A percentile compares a stretch with the other conserved stretches of the same genome.
phyloP scores from a whole-genome alignment of 108 stramenopile species.

The Stephanodiscus triporus region DNA sequence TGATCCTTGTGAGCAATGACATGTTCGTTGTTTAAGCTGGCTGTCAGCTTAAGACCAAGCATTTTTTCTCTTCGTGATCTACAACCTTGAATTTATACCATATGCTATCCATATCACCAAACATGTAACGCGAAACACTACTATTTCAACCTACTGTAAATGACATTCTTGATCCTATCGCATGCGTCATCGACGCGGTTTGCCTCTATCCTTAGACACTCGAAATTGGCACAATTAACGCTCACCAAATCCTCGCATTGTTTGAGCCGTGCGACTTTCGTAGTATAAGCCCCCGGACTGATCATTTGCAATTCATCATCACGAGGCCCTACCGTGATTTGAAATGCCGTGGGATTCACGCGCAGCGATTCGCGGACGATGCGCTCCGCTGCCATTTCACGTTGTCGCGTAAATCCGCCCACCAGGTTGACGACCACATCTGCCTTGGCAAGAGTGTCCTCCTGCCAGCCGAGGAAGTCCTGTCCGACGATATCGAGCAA shows the following conservation, averaged over 20 bases:
- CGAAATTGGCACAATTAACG: constrained; percentile 61
- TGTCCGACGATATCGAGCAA: constrained; percentile 85
- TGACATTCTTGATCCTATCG: constrained; percentile 54
- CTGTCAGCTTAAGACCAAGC: no score
- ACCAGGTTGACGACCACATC: constrained; percentile 76
- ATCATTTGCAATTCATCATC: constrained; percentile 64
- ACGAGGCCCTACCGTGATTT: constrained; percentile 65
- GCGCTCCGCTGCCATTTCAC: constrained; percentile 76
- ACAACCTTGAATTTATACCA: no score
- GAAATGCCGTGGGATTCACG: constrained; percentile 64
- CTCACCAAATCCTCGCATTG: constrained; percentile 79
- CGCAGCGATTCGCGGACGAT: constrained; percentile 70
- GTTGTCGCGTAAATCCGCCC: constrained; percentile 85
- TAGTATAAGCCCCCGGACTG: constrained; percentile 47
- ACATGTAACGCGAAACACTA: not conserved
- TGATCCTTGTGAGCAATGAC: no score
- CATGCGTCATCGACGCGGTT: constrained; percentile 63
- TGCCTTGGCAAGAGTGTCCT: constrained; percentile 67
- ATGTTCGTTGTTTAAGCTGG: no score
- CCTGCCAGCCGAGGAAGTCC: constrained; percentile 69
- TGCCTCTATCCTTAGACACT: constrained; percentile 65
- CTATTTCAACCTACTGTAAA: constrained; percentile 42
- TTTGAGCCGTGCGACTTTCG: constrained; percentile 63
- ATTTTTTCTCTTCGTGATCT: no score
- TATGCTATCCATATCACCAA: no score